Conservation (phyloP, 345 rosid species). For the Theobroma cacao region DNA sequence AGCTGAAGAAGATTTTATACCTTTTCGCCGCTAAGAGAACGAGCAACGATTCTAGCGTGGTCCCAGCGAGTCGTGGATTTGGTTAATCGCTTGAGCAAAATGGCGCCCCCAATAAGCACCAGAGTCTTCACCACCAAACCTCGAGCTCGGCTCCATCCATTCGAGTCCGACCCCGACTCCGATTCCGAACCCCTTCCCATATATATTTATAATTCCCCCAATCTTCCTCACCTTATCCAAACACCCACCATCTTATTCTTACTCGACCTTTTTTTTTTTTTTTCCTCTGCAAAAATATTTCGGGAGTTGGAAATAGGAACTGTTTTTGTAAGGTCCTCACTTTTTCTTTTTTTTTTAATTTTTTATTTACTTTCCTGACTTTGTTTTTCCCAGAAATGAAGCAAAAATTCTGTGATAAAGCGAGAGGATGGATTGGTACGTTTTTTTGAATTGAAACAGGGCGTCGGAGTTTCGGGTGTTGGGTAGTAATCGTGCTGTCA, state of each 20-base stretch:
- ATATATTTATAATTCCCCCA: neutral
- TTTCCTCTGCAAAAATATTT: neutral
- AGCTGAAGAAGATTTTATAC: no score
- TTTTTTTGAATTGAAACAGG: neutral
- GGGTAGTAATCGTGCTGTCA: neutral
- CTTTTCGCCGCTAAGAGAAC: conserved; percentile 80
- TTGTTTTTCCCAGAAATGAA: neutral
- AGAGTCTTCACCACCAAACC: conserved; percentile 68
- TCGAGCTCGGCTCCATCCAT: conserved; percentile 75
- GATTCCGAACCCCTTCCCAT: conserved; percentile 46
- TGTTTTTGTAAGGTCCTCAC: no score
- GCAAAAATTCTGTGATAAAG: neutral
- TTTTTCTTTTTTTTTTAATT: no score
- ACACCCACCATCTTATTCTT: neutral
- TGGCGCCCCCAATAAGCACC: conserved; percentile 72
- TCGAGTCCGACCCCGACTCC: conserved; percentile 46
- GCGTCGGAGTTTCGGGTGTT: neutral
- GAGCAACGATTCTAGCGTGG: conserved; percentile 73
- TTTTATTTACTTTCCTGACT: neutral
- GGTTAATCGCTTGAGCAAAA: conserved; percentile 81
- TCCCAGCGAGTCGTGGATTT: conserved; percentile 94
- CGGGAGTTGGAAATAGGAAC: neutral
- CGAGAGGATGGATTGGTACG: neutral
- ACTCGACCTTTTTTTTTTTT: neutral
- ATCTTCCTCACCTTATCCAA: conserved; percentile 9